Percentiles rank a stretch among this genome's conserved stretches.
These are phyloP conservation scores for Colletotrichum ledebouriae DNA, from an alignment of 2,329 filamentous ascomycete genomes.

Conservation along the genomic window DNA sequence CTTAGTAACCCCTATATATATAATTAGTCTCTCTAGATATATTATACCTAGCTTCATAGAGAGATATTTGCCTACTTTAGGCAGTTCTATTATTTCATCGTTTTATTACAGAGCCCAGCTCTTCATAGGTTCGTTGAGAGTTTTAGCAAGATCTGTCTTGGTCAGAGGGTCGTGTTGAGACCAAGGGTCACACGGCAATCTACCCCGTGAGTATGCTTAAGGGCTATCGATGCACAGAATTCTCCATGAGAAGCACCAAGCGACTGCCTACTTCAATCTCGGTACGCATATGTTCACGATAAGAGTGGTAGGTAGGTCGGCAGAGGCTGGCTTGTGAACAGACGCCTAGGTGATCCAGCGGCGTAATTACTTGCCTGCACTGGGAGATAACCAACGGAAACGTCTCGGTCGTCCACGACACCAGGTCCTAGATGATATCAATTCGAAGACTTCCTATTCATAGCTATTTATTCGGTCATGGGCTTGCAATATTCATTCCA, in stretches of 20 bases:
- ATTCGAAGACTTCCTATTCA: not conserved
- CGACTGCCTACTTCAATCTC: not conserved
- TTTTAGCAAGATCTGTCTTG: too few species aligned
- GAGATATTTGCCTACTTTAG: too few species aligned
- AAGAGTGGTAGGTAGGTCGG: too few species aligned
- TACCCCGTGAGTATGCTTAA: not conserved
- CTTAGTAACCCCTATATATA: too few species aligned
- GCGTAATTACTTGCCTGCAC: not conserved
- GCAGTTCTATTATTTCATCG: too few species aligned
- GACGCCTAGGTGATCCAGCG: not conserved
- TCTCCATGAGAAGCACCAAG: not conserved
- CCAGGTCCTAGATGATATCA: not conserved
- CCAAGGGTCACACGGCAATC: not conserved
- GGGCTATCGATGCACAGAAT: not conserved
- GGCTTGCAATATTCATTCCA: not conserved
- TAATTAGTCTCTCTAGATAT: too few species aligned
- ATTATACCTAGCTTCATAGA: too few species aligned
- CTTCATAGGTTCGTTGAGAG: too few species aligned
- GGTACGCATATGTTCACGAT: too few species aligned
- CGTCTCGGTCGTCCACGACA: not conserved
- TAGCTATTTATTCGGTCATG: not conserved
- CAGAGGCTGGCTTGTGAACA: not conserved
- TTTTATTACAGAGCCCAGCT: too few species aligned
- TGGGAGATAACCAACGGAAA: not conserved
- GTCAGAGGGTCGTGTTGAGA: not conserved